Conservation (phyloP, 768 basidiomycete species). For the Amyloporia xantha region DNA sequence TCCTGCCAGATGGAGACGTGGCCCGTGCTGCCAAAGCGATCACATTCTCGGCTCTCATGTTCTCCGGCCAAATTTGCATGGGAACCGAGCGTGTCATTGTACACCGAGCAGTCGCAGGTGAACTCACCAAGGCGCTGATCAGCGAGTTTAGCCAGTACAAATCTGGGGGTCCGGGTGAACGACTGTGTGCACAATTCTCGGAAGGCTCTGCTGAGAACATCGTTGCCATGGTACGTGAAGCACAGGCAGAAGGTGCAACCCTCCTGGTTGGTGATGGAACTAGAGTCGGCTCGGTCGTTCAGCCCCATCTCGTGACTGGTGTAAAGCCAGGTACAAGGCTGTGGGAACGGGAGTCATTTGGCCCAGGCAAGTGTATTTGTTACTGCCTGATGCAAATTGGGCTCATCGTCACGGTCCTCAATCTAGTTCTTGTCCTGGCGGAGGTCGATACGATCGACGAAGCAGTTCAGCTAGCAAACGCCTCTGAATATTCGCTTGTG, state of each 20-base stretch:
- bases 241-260: constrained; percentile 37
- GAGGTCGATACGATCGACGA: constrained; percentile 46
- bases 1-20: constrained; percentile 47
- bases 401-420: not conserved
- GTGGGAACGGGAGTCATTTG: constrained; percentile 59
- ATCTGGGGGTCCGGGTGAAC: constrained; percentile 30
- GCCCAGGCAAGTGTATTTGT: no score
- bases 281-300: constrained; percentile 35
- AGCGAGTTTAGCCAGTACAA: constrained; percentile 27
- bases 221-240: constrained; percentile 37
- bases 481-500: constrained; percentile 43
- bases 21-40: constrained; percentile 46
- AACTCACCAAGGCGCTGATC: constrained; percentile 30
- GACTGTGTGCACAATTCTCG: constrained; percentile 37
- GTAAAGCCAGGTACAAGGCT: constrained; percentile 43
- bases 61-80: constrained; percentile 56
- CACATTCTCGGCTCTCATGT: constrained; percentile 34
- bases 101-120: constrained; percentile 33
- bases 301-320: constrained; percentile 44
- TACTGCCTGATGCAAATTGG: not conserved
- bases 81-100: constrained; percentile 53
- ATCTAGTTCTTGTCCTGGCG: constrained; percentile 37
- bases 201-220: constrained; percentile 41
- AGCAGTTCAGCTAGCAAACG: constrained; percentile 50
- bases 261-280: constrained; percentile 38